Conservation (phyloP, 768 basidiomycete genomes). For the Lactarius vividus region DNA sequence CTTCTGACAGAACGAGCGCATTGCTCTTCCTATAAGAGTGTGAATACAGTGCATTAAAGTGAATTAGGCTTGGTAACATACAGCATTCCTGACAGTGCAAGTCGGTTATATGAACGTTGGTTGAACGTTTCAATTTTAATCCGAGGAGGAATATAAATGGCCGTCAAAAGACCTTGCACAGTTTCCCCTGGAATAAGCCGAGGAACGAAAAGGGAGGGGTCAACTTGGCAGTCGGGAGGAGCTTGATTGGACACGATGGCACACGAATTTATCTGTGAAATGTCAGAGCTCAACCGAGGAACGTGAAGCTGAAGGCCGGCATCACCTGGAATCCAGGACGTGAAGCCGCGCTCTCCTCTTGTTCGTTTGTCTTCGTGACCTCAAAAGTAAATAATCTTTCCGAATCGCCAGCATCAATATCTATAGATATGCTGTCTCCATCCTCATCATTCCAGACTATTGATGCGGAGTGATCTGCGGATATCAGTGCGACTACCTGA, state of each 20-base stretch:
- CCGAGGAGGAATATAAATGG: background rate
- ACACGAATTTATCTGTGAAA: background rate
- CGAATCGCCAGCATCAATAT: constrained; percentile 41
- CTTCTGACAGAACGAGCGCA: background rate
- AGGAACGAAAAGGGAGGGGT: background rate
- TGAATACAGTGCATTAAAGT: background rate
- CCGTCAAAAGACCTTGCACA: constrained; percentile 24
- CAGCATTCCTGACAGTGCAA: background rate
- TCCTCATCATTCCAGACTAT: constrained; percentile 45
- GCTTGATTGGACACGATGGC: background rate
- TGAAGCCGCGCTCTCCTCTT: constrained; percentile 47
- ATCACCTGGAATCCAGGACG: constrained; percentile 47
- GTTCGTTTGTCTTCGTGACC: constrained; percentile 52
- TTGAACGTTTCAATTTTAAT: background rate
- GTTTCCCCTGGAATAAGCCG: constrained; percentile 22
- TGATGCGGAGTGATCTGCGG: constrained; percentile 43
- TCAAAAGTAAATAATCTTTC: constrained; percentile 53
- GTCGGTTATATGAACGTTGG: background rate
- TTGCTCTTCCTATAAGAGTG: background rate
- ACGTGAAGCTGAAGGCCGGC: background rate
- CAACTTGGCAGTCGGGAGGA: background rate
- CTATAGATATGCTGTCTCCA: constrained; percentile 29
- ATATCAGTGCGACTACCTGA: constrained; percentile 51
- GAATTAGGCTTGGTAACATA: background rate
- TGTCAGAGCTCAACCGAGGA: background rate